Evolutionary conservation across 2,329 filamentous ascomycete species (phyloP).

Genomic region (Coleophoma eucalyptorum): DNA sequence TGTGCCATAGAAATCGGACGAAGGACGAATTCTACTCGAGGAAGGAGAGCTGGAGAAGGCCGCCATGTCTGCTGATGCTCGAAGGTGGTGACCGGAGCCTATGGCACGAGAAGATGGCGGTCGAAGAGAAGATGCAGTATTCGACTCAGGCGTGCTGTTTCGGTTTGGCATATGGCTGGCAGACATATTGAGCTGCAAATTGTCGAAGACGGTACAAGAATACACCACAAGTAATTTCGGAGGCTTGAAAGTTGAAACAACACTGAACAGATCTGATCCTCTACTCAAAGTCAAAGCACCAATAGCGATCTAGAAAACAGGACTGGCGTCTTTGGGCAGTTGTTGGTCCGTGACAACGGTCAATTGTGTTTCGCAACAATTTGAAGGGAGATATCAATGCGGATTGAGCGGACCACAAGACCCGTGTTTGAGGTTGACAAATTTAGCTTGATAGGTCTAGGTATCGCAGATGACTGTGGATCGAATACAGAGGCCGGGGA

Average conservation of each 20-base stretch:
- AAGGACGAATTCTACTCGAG: slow-evolving; percentile 81
- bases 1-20: slow-evolving; percentile 87
- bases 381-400: slow-evolving; percentile 5
- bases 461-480: background rate
- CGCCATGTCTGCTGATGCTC: slow-evolving; percentile 94
- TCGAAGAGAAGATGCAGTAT: slow-evolving; percentile 75
- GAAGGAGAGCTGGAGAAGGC: slow-evolving; percentile 67
- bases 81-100: slow-evolving; percentile 78
- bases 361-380: slow-evolving; percentile 32
- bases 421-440: slow-evolving; percentile 8
- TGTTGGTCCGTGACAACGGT: slow-evolving; percentile 29
- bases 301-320: slow-evolving; percentile 6
- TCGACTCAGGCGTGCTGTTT: slow-evolving; percentile 94
- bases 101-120: slow-evolving; percentile 76
- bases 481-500: slow-evolving; percentile 1
- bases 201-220: slow-evolving; percentile 11
- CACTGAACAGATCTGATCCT: slow-evolving; percentile 18
- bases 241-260: slow-evolving; percentile 26
- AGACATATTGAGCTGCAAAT: slow-evolving; percentile 53
- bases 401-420: background rate
- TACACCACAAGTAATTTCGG: slow-evolving; percentile 12
- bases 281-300: slow-evolving; percentile 19
- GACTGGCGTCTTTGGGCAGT: slow-evolving; percentile 19
- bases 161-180: slow-evolving; percentile 68
- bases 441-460: slow-evolving; percentile 13